These are phyloP conservation scores for Polyplosphaeria fusca DNA, from an alignment of 495 filamentous ascomycete species.

Conservation along the genomic window DNA sequence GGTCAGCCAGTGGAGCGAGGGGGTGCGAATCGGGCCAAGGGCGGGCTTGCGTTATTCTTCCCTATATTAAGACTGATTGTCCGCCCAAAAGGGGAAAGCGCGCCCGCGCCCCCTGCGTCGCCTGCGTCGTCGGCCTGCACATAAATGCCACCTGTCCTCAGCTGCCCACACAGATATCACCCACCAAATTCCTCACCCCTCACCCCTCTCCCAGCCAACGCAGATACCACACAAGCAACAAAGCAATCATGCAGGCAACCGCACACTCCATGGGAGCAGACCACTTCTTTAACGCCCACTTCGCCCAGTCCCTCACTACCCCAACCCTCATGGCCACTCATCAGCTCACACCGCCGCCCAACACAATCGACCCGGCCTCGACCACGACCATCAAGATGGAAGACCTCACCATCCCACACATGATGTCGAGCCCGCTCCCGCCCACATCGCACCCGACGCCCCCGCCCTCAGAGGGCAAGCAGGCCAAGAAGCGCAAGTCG, in stretches of 20 bases:
- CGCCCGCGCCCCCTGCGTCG: background rate
- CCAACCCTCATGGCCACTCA: slow-evolving; percentile 12
- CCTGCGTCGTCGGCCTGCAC: slow-evolving; percentile 10
- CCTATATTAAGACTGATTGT: slow-evolving; percentile 28
- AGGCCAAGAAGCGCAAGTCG: slow-evolving; percentile 93
- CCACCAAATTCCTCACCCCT: no score
- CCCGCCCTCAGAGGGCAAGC: slow-evolving; percentile 47
- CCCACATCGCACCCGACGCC: background rate
- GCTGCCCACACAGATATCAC: background rate
- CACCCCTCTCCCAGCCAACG: background rate
- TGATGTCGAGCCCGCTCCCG: background rate
- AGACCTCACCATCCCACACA: slow-evolving; percentile 18
- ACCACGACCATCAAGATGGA: slow-evolving; percentile 36
- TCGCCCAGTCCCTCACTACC: slow-evolving; percentile 10
- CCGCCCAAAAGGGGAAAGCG: background rate
- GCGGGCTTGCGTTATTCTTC: slow-evolving; percentile 19
- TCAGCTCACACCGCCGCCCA: slow-evolving; percentile 13
- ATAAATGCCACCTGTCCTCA: slow-evolving; percentile 24
- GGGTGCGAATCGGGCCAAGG: background rate
- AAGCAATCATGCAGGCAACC: background rate
- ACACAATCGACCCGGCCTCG: background rate
- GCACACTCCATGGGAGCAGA: slow-evolving; percentile 11
- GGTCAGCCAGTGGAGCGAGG: background rate
- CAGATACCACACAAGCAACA: slow-evolving; percentile 1
- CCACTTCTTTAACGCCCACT: background rate